Base-by-base conservation (phyloP, 768 basidiomycete genomes). In the Macrolepiota fuliginosa region DNA sequence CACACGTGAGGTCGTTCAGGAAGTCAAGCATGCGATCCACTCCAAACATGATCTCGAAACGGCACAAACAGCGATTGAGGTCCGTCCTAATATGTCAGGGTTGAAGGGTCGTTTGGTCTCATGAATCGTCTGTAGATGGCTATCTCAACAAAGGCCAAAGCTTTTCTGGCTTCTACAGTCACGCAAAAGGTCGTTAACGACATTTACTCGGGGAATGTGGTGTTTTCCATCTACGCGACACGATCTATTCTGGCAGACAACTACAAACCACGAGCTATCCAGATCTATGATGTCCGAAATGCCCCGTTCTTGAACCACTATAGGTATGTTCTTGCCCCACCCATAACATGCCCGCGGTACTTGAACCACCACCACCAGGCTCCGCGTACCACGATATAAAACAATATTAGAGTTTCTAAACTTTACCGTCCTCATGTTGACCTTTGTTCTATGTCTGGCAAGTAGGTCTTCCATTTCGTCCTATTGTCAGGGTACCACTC, bases 221-320 rank as follows among this genome's bases (percentile, higher is more conserved):
- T 91, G 15, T 89, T 90, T 64, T 84, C 87, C 10, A 74, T 83
- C 57, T 72, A 82, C 4, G 79, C 84, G 6, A 82, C 76, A 52
- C 86, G 89, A 25, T 90, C 94, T 1, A 83, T 98, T 54, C 80
- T 98, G 7, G 88, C 90, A 17, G 96, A 98, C 72, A 91, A 92
- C 68, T 98, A 98, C 77, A 94, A 92, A 74, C 84, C 83, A 35
- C 82, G 83, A 45, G 83, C 84, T 17, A 92, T 90, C 64, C 85
- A 88, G 66, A 78, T 88, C 35, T 94, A 94, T 71, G 81, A 92
- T 67, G 77, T 80, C 39, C 80, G 82, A 25, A 81, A 77, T 17
- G 85, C 86, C 1, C 87, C 90, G 0, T 87, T 91, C 68, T 79
- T 96, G 13, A 89, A 96, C 69, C 94, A 97, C 69, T 94, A 94